A percentile compares a stretch with the other conserved stretches of the same genome.
Conservation (phyloP, 2,329 filamentous ascomycete species). For the Pyrenochaeta sp. region DNA sequence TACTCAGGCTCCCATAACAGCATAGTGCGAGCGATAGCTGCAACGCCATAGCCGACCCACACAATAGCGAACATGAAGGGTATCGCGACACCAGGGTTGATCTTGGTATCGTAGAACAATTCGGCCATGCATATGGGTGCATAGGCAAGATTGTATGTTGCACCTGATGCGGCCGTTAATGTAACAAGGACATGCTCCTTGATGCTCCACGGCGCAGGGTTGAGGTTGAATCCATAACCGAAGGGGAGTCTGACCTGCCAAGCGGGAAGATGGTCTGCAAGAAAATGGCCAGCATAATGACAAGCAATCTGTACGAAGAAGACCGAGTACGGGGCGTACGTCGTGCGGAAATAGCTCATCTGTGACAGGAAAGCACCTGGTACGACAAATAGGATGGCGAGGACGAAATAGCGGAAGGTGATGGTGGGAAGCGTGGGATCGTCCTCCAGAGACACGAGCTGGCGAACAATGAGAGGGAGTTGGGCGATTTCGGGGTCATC, state of each 20-base stretch:
- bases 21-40: constrained; percentile 65
- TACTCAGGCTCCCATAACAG: constrained; percentile 67
- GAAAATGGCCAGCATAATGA: constrained; percentile 63
- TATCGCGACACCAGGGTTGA: constrained; percentile 63
- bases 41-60: constrained; percentile 66
- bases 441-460: constrained; percentile 66
- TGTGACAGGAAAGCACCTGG: constrained; percentile 67
- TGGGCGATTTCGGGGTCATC: constrained; percentile 49
- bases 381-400: constrained; percentile 63
- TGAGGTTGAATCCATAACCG: constrained; percentile 60
- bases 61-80: constrained; percentile 70
- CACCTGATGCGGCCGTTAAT: constrained; percentile 51
- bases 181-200: constrained; percentile 67
- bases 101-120: constrained; percentile 63
- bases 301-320: constrained; percentile 69
- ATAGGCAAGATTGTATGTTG: constrained; percentile 49
- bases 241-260: constrained; percentile 59
- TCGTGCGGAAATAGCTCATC: constrained; percentile 66
- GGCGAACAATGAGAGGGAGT: constrained; percentile 64
- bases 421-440: constrained; percentile 64
- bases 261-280: constrained; percentile 61
- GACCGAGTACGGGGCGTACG: constrained; percentile 65
- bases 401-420: constrained; percentile 67
- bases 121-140: constrained; percentile 64
- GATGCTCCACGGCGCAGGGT: constrained; percentile 65